Conservation (phyloP, 345 rosid species). For the Excoecaria cochinchinensis region DNA sequence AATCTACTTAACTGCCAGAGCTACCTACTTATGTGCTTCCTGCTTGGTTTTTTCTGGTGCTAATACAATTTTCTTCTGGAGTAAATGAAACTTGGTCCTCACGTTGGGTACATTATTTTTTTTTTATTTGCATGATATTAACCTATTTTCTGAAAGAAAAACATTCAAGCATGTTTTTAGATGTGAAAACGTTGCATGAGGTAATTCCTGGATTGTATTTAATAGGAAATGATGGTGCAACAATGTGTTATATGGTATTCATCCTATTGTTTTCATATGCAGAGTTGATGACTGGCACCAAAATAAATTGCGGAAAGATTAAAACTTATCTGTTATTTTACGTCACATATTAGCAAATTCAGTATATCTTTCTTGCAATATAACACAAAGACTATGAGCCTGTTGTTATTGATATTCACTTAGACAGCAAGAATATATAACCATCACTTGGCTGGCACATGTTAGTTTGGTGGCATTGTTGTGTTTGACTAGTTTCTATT, state of each 20-base stretch:
- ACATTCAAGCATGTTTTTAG: background rate
- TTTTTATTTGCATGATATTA: background rate
- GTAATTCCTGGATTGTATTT: background rate
- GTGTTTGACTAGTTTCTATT: background rate
- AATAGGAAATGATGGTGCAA: background rate
- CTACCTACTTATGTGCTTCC: background rate
- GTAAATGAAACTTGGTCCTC: background rate
- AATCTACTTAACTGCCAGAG: background rate
- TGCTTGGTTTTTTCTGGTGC: background rate
- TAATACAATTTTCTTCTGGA: background rate
- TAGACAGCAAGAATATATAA: background rate
- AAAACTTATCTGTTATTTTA: background rate
- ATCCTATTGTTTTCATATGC: background rate
- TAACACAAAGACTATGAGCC: background rate
- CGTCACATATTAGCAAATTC: background rate
- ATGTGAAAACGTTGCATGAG: background rate
- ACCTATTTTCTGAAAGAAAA: background rate
- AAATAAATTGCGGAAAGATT: conserved; percentile 3
- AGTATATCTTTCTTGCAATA: background rate
- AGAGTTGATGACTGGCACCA: background rate
- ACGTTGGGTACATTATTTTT: background rate
- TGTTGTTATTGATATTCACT: background rate
- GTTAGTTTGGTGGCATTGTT: background rate
- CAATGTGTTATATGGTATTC: background rate
- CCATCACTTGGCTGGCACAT: background rate